phyloP scores from a whole-genome alignment of 75 land plant species.

The Sequoia sempervirens region DNA sequence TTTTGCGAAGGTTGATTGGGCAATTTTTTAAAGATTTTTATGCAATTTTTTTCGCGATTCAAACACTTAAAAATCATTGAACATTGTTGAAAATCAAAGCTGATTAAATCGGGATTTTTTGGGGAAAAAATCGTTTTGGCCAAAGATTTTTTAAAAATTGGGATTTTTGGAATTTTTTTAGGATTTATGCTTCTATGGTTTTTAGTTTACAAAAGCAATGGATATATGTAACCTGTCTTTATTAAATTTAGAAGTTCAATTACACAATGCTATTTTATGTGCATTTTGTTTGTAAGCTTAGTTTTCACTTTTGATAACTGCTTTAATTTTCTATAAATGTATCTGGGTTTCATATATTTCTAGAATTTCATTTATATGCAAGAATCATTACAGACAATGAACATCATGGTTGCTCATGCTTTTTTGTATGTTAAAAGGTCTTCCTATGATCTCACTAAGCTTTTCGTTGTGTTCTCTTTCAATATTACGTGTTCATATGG shows the following conservation, averaged over 20 bases:
- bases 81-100: no score
- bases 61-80: no score
- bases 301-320: background rate
- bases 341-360: background rate
- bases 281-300: background rate
- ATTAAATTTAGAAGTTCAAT: background rate
- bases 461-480: background rate
- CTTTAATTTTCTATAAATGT: background rate
- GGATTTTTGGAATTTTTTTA: no score
- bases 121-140: no score
- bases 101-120: no score
- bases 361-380: background rate
- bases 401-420: background rate
- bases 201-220: background rate
- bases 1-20: no score
- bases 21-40: no score
- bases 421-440: background rate
- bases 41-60: no score
- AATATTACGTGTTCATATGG: conserved; percentile 1
- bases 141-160: no score
- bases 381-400: background rate
- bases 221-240: background rate
- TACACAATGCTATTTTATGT: background rate
- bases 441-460: conserved; percentile 2
- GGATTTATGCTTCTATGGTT: no score